phyloP scores from a whole-genome alignment of 1,284 basidiomycete genomes.

The Boletus mariae region DNA sequence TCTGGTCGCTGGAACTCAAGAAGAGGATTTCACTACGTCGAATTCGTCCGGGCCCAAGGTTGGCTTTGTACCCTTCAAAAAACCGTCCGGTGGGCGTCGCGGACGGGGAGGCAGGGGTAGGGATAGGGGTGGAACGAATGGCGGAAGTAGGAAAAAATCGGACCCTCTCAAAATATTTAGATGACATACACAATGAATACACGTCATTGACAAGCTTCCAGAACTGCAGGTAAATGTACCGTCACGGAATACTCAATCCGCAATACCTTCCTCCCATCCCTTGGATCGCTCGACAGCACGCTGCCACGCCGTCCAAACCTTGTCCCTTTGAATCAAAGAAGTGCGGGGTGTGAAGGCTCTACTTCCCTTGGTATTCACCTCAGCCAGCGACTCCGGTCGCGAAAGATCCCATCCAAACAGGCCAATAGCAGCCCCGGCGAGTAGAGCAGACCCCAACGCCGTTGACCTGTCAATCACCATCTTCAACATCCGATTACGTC shows the following conservation, averaged over 20 bases:
- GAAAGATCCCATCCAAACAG: conserved; percentile 94
- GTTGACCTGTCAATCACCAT: conserved; percentile 62
- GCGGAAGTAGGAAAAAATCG: conserved; percentile 55
- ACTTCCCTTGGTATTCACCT: conserved; percentile 87
- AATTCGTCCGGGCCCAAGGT: conserved; percentile 29
- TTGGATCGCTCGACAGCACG: conserved; percentile 78
- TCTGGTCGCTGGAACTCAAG: conserved; percentile 39
- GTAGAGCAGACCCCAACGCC: conserved; percentile 91
- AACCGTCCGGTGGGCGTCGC: conserved; percentile 44
- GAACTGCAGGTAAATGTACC: neutral
- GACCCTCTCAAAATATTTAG: conserved; percentile 78
- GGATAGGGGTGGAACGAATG: conserved; percentile 38
- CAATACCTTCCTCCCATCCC: conserved; percentile 70
- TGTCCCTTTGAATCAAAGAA: conserved; percentile 51
- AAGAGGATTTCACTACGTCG: conserved; percentile 18
- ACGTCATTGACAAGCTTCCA: neutral
- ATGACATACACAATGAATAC: conserved; percentile 23
- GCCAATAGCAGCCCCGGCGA: conserved; percentile 87
- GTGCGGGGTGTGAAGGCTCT: conserved; percentile 67
- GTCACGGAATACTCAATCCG: conserved; percentile 29
- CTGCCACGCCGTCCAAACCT: conserved; percentile 77
- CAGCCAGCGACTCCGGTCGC: conserved; percentile 79
- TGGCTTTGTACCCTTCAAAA: conserved; percentile 72
- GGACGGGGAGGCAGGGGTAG: conserved; percentile 49
- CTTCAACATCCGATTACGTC: conserved; percentile 1